Evolutionary conservation across 179 eudicot genomes (phyloP), one percentile per base, ranked within the genome.

Genomic region (Pouteria campechiana): DNA sequence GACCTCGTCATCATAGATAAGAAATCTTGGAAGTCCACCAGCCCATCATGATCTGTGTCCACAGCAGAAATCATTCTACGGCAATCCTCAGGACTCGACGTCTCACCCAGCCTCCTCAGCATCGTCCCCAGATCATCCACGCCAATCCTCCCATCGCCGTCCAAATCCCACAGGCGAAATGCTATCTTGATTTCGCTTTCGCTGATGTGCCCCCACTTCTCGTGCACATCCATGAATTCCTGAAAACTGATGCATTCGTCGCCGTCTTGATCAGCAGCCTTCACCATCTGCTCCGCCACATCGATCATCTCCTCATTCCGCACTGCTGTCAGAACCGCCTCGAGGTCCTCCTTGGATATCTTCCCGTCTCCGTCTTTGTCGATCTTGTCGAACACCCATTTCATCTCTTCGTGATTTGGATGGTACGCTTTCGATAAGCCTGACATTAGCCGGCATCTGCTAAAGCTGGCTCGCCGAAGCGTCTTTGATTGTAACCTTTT

Each of bases 71-170:
- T 82, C 97, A 89, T 81, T 53, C 62, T 78, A 63, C 64, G 52
- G 47, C 97, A 85, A 23, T 82, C 83, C 28, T 50, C 57, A 23
- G 78, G 36, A 34, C 70, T 76, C 39, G 73, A 78, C 30, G 45
- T 64, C 58, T 81, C 86, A 2, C 85, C 93, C 16, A 89, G 62
- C 64, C 67, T 69, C 63, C 47, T 63, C 54, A 78, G 14, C 56
- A 85, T 49, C 43, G 65, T 78, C 34, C 55, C 60, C 21, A 85
- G 73, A 51, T 89, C 97, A 32, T 50, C 68, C 2, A 70, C 90
- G 37, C 76, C 72, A 17, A 89, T 74, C 44, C 72, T 78, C 21
- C 93, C 97, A 46, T 89, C 93, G 10, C 83, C 86, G 48, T 88
- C 78, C 0, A 46, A 39, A 61, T 88, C 97, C 27, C 83, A 80